Evolutionary conservation across 139 green algal genomes (phyloP).

Genomic region (Tetradesmus obliquus): DNA sequence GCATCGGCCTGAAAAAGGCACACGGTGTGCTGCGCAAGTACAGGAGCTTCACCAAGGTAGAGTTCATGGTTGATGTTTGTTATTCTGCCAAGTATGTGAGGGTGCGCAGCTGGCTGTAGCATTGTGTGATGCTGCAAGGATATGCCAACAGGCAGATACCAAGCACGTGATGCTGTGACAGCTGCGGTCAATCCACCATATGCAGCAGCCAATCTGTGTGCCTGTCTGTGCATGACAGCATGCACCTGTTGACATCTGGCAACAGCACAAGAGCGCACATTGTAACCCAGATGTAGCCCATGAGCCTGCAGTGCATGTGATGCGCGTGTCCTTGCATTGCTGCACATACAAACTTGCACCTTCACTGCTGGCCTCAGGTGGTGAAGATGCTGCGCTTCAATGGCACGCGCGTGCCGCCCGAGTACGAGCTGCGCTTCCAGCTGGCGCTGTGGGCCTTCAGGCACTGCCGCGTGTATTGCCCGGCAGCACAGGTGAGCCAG

Average conservation of each 20-base stretch:
- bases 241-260: too few species aligned
- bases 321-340: neutral
- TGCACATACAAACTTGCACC: neutral
- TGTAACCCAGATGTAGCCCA: neutral
- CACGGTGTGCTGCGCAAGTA: conserved; percentile 81
- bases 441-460: conserved; percentile 92
- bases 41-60: conserved; percentile 78
- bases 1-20: conserved; percentile 95
- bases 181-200: too few species aligned
- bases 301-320: neutral
- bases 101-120: too few species aligned
- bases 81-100: too few species aligned
- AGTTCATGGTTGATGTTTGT: too few species aligned
- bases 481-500: conserved; percentile 13
- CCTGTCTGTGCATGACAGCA: too few species aligned
- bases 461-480: conserved; percentile 77
- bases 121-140: too few species aligned
- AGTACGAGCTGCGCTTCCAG: conserved; percentile 90
- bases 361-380: conserved; percentile 56
- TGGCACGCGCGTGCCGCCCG: conserved; percentile 75
- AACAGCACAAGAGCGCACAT: too few species aligned
- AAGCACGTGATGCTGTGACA: too few species aligned
- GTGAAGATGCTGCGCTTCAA: conserved; percentile 84
- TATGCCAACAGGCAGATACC: too few species aligned
- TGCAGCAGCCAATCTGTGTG: too few species aligned